phyloP scores from a whole-genome alignment of 2,329 filamentous ascomycete species.

The Nemania sp. region DNA sequence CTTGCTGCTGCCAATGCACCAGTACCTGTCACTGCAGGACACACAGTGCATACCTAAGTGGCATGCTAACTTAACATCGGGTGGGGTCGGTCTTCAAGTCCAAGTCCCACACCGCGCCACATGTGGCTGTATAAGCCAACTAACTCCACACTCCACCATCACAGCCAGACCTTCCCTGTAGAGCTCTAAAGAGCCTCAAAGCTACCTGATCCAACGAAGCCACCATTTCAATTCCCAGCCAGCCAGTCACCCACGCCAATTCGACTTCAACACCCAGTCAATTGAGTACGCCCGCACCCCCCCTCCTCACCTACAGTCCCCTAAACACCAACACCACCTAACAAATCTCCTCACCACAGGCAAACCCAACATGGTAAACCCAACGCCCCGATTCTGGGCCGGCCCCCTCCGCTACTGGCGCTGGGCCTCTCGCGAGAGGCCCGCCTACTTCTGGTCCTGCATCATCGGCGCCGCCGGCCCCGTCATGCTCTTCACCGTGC shows the following conservation, averaged over 20 bases:
- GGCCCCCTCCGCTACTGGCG: conserved; percentile 85
- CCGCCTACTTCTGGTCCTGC: conserved; percentile 90
- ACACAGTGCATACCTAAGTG: background rate
- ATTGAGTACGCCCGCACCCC: conserved; percentile 51
- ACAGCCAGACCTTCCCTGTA: conserved; percentile 12
- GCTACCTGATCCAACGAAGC: conserved; percentile 16
- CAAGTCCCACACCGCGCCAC: conserved; percentile 5
- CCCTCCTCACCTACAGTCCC: background rate
- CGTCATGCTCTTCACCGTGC: conserved; percentile 74
- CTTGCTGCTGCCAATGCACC: background rate
- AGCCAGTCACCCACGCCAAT: conserved; percentile 28
- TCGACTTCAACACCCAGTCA: conserved; percentile 46
- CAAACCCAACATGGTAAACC: conserved; percentile 45
- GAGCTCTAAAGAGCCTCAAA: conserved; percentile 36
- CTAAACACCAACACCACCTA: background rate
- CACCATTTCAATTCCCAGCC: background rate
- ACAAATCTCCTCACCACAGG: conserved; percentile 10
- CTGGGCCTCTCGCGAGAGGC: conserved; percentile 89
- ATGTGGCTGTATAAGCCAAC: conserved; percentile 23
- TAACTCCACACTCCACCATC: background rate
- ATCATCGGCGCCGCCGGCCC: conserved; percentile 80
- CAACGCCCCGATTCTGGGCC: conserved; percentile 83
- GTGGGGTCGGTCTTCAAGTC: background rate
- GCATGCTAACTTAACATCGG: background rate
- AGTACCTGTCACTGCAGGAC: conserved; percentile 11